Evolutionary conservation across 805 yeast species (phyloP).

Genomic region (Hanseniaspora valbyensis): DNA sequence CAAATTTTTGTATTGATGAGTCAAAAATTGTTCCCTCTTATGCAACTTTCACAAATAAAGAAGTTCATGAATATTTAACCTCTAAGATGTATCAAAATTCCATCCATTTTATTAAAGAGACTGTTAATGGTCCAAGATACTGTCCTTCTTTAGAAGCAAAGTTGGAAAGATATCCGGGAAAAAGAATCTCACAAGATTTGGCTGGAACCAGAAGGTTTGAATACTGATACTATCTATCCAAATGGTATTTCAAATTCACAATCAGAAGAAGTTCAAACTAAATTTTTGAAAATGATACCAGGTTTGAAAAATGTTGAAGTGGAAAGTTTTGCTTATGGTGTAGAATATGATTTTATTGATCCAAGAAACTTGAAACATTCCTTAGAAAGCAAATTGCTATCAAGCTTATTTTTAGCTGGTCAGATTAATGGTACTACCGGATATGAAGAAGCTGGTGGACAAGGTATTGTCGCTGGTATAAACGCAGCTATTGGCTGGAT

Average conservation of each 20-base stretch:
- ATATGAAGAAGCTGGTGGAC: slow-evolving; percentile 97
- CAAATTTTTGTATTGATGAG: slow-evolving; percentile 59
- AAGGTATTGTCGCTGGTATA: slow-evolving; percentile 89
- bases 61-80: slow-evolving; percentile 57
- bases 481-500: slow-evolving; percentile 65
- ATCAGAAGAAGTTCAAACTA: slow-evolving; percentile 85
- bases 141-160: slow-evolving; percentile 96
- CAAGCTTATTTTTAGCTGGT: slow-evolving; percentile 82
- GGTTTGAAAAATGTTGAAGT: slow-evolving; percentile 84
- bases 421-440: slow-evolving; percentile 99
- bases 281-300: slow-evolving; percentile 63
- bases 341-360: slow-evolving; percentile 91
- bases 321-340: slow-evolving; percentile 97
- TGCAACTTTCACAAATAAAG: slow-evolving; percentile 66
- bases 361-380: slow-evolving; percentile 75
- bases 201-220: slow-evolving; percentile 94
- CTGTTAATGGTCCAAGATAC: slow-evolving; percentile 92
- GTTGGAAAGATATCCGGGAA: slow-evolving; percentile 63
- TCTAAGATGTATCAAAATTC: slow-evolving; percentile 60
- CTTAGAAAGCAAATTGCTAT: slow-evolving; percentile 67
- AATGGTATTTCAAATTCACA: slow-evolving; percentile 92
- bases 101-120: slow-evolving; percentile 72
- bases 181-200: slow-evolving; percentile 72
- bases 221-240: slow-evolving; percentile 81
- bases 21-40: slow-evolving; percentile 57